A percentile compares a stretch with the other conserved stretches of the same genome.
phyloP scores from a whole-genome alignment of 2,329 filamentous ascomycete species.

The Coniochaeta sp. region DNA sequence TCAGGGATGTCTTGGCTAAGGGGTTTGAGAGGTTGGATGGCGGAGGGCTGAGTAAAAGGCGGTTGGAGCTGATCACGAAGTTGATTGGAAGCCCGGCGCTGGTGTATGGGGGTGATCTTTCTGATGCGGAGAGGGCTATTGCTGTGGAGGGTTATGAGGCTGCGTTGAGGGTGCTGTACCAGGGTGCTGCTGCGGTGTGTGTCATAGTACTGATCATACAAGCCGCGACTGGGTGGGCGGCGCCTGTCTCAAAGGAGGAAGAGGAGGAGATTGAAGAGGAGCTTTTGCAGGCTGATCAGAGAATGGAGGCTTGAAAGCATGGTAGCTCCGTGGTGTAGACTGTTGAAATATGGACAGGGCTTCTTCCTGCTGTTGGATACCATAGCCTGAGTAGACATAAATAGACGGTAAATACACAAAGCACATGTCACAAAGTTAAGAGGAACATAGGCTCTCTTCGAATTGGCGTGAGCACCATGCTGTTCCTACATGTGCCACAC shows the following conservation, averaged over 20 bases:
- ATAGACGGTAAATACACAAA: background rate
- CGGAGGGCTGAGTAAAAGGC: slow-evolving; percentile 22
- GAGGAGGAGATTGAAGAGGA: slow-evolving; percentile 27
- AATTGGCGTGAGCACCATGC: too few relatives aligned
- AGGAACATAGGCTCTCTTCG: too few relatives aligned
- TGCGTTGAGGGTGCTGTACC: slow-evolving; percentile 39
- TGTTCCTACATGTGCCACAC: too few relatives aligned
- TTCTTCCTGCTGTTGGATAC: background rate
- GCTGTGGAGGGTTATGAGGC: slow-evolving; percentile 41
- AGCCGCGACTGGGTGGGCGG: slow-evolving; percentile 44
- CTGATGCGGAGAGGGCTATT: slow-evolving; percentile 31
- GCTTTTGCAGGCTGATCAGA: slow-evolving; percentile 20
- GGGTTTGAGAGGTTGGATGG: slow-evolving; percentile 48
- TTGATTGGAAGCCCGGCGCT: slow-evolving; percentile 45
- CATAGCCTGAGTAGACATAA: background rate
- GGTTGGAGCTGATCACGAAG: slow-evolving; percentile 33
- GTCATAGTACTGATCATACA: slow-evolving; percentile 39
- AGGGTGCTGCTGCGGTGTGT: slow-evolving; percentile 35
- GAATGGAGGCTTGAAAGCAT: slow-evolving; percentile 21
- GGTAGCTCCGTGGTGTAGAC: too few relatives aligned
- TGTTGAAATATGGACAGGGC: too few relatives aligned
- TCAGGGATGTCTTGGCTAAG: slow-evolving; percentile 46
- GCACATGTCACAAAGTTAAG: background rate
- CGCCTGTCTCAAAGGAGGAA: slow-evolving; percentile 45
- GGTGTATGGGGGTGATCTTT: slow-evolving; percentile 36